Evolutionary conservation across 1,284 basidiomycete species (phyloP), one percentile per base, ranked within the genome.

Genomic region (Naganishia sp.): DNA sequence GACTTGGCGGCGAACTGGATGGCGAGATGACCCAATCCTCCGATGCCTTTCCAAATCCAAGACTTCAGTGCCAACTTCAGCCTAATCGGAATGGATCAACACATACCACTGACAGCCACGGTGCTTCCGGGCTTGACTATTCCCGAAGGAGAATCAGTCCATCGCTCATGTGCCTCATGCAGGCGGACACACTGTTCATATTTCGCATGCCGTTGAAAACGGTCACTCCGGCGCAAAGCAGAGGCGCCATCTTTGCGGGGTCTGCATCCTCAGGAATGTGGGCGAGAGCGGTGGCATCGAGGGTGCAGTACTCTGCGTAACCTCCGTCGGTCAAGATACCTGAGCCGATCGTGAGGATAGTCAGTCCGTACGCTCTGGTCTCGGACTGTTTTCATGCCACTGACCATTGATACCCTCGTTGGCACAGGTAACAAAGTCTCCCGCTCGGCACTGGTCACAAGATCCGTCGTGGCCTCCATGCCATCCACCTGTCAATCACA

Each of bases 191-290:
- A 51, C 57, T 51, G 21, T 47, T 47, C 57, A 61, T 61, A 47
- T 61, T 61, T 25, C 57, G 45, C 57, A 61, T 63, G 3, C 61
- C 87, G 0, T 85, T 86, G 80, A 82, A 89, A 46, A 86, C 83
- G 9, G 88, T 89, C n/a, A 88, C 76, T 54, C 88, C 88, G 6
- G 82, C 87, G 72, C 87, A 89, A 31, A 86, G 75, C 72, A 79
- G 75, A 25, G 81, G 80, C 5, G 81, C 81, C 2, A 82, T 86
- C 56, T 66, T 58, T 28, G 50, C 58, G 23, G 53, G 50, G 25
- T 79, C 76, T 21, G 77, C 71, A 43, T 74, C 77, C 39, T 67
- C 71, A 7, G 78, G 81, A 46, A 79, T 70, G 53, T 58, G 67
- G 23, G 68, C 73, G 41, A 80, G 68, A 0, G 80, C 79, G 41